Evolutionary conservation across 2,329 filamentous ascomycete genomes (phyloP), one percentile per base, ranked within the genome.

Genomic region (Aspergillus pseudoterreus): DNA sequence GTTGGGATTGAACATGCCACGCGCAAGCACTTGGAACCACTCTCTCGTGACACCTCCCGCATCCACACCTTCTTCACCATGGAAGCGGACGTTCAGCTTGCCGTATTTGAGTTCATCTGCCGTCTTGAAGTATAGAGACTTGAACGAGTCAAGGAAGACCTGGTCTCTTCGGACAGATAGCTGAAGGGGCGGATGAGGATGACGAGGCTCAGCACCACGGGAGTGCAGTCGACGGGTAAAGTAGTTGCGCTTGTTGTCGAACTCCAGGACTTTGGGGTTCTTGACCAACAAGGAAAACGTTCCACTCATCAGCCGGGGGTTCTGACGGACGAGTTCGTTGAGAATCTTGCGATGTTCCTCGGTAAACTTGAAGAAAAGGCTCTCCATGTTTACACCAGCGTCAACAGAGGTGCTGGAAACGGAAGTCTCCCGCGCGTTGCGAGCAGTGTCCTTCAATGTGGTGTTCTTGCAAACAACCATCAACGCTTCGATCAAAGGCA

Each of bases 391-490:
- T 50, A 72, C 53, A 49, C 85, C 84, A 45, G 83, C 84, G 65
- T 95, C 90, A 1, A 90, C 88, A 32, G 85, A 79, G 52, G 90
- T 88, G 61, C 87, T 95, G 19, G 87, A 84, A 35, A 91, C 73
- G 12, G 86, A 77, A 68, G 89, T 81, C 44, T 94, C 88, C 65
- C 87, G 88, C 56, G 70, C 74, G 35, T 68, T 71, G 51, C 68
- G 80, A 68, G 67, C 63, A 22, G 83, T 75, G 54, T 94, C 88
- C 64, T 85, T 86, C 49, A 91, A 78, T 1, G 90, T 88, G 8
- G 91, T 96, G 71, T 97, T 97, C 78, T 97, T 99, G 81, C 95
- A 99, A 24, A 99, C 92, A 48, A 99, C 94, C 94, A 99, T 99
- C 55, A 99, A 78, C 5, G 92, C 90, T 71, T 99, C 94, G 55